Conservation (phyloP, 2,329 filamentous ascomycete species). For the Dactylellina parvicollis region DNA sequence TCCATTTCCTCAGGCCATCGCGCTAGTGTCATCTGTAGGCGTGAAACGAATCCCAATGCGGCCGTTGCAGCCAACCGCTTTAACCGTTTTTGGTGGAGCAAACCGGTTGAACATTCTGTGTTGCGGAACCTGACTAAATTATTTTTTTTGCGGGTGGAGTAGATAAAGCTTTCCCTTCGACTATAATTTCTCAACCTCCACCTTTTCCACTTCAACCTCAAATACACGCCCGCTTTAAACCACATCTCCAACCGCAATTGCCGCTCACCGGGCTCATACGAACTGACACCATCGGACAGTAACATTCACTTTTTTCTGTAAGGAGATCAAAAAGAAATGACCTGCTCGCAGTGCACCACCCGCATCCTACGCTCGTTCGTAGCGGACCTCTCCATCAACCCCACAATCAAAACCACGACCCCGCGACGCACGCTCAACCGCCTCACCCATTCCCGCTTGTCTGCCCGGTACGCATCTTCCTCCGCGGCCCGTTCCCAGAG, state of each 20-base stretch:
- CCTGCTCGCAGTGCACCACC: slow-evolving; percentile 35
- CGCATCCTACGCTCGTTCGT: slow-evolving; percentile 43
- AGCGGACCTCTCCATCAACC: slow-evolving; percentile 26
- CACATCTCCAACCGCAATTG: neutral
- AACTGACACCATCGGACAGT: neutral
- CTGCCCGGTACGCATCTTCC: slow-evolving; percentile 34
- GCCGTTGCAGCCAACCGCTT: neutral
- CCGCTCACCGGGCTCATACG: neutral
- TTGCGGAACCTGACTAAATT: slow-evolving; percentile 20
- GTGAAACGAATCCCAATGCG: slow-evolving; percentile 3
- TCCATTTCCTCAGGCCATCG: neutral
- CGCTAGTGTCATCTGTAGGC: neutral
- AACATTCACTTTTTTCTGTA: neutral
- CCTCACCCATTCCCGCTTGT: neutral
- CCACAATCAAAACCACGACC: slow-evolving; percentile 6
- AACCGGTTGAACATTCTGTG: slow-evolving; percentile 10
- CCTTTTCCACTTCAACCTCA: neutral
- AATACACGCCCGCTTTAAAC: neutral
- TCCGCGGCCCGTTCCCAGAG: slow-evolving; percentile 27
- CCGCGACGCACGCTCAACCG: slow-evolving; percentile 7
- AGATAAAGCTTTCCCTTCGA: slow-evolving; percentile 7
- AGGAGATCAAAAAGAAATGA: no score
- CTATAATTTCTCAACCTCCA: slow-evolving; percentile 21
- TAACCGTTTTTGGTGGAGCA: slow-evolving; percentile 10
- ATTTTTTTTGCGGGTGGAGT: neutral